phyloP scores from a whole-genome alignment of 306 rosid species.

The Casuarina equisetifolia region DNA sequence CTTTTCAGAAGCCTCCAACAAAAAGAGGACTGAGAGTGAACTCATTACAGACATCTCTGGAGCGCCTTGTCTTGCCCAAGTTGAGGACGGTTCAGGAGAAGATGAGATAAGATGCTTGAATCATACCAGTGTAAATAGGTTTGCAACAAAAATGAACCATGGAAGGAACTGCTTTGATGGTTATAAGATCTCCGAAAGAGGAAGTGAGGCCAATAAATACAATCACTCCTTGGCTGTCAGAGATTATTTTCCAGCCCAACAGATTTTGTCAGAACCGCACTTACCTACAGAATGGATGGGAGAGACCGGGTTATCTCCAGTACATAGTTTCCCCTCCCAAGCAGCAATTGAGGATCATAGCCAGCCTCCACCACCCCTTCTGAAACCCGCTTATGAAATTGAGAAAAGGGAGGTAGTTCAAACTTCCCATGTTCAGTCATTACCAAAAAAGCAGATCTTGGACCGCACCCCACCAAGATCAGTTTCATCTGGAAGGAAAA shows the following conservation, averaged over 20 bases:
- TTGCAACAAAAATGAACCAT: conserved; percentile 26
- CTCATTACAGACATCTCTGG: conserved; percentile 30
- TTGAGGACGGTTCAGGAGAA: conserved; percentile 32
- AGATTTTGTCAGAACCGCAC: conserved; percentile 25
- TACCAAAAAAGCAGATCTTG: conserved; percentile 21
- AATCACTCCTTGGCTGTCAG: conserved; percentile 33
- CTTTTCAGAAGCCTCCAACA: conserved; percentile 39
- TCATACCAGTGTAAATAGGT: conserved; percentile 20
- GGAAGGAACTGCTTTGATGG: conserved; percentile 37
- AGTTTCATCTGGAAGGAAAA: conserved; percentile 18
- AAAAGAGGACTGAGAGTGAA: conserved; percentile 42
- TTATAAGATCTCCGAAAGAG: conserved; percentile 26
- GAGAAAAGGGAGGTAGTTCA: conserved; percentile 27
- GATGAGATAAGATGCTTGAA: conserved; percentile 22
- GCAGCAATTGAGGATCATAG: conserved; percentile 15
- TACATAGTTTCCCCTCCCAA: conserved; percentile 14
- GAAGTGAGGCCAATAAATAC: conserved; percentile 20
- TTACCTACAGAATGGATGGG: conserved; percentile 21
- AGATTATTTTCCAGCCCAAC: conserved; percentile 30
- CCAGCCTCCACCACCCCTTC: conserved; percentile 21
- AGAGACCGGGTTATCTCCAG: conserved; percentile 10
- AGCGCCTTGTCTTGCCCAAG: conserved; percentile 26
- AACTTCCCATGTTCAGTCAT: not conserved
- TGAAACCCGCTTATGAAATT: conserved; percentile 15
- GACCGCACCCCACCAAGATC: conserved; percentile 3